These are phyloP conservation scores for Phytophthora nicotianae DNA, from an alignment of 352 stramenopile species.

Conservation along the genomic window DNA sequence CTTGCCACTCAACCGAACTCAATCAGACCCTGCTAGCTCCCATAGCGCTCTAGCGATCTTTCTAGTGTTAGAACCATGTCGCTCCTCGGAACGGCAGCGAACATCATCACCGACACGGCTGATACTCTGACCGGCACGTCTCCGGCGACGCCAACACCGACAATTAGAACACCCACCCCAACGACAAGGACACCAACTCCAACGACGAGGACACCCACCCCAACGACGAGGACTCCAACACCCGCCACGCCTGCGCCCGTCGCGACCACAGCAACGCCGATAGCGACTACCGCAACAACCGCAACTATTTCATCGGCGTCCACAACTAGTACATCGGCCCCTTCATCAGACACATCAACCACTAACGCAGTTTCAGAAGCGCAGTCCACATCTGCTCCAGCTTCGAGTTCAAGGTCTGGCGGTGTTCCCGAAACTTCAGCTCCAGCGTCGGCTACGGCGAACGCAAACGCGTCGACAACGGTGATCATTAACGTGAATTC, in stretches of 20 bases:
- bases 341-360: constrained; percentile 7
- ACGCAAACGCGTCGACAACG: constrained; percentile 28
- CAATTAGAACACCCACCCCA: constrained; percentile 12
- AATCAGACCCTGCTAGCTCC: background rate
- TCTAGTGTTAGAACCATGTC: constrained; percentile 28
- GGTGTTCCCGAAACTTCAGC: constrained; percentile 8
- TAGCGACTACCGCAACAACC: constrained; percentile 8
- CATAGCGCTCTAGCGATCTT: constrained; percentile 3
- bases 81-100: constrained; percentile 23
- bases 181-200: constrained; percentile 16
- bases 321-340: constrained; percentile 5
- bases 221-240: constrained; percentile 8
- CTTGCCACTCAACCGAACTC: constrained; percentile 16
- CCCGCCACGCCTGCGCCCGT: background rate
- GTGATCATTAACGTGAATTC: constrained; percentile 25
- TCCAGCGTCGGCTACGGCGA: constrained; percentile 19
- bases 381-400: constrained; percentile 13
- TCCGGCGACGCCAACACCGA: constrained; percentile 15
- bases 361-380: constrained; percentile 13
- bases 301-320: constrained; percentile 1
- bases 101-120: constrained; percentile 16
- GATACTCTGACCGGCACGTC: constrained; percentile 24
- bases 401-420: constrained; percentile 16
- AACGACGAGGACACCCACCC: constrained; percentile 16
- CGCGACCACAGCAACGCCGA: constrained; percentile 4